Conservation (phyloP, 2,329 filamentous ascomycete genomes). For the Tolypocladium guangdongense region DNA sequence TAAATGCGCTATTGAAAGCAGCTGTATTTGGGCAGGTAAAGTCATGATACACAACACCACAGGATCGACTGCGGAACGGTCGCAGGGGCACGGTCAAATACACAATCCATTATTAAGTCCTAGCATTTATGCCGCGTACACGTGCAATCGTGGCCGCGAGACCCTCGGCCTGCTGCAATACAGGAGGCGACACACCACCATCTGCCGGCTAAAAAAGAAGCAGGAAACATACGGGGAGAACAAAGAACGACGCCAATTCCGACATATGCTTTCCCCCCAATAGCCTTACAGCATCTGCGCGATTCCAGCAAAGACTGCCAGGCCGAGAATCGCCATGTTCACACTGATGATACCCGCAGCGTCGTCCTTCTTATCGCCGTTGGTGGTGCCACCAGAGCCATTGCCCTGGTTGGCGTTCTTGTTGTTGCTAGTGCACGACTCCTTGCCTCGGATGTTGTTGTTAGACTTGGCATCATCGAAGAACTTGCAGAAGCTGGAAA, state of each 20-base stretch:
- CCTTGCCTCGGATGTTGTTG: slow-evolving; percentile 30
- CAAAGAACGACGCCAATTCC: slow-evolving; percentile 25
- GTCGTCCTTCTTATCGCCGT: slow-evolving; percentile 19
- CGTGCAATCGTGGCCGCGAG: slow-evolving; percentile 8
- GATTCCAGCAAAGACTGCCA: slow-evolving; percentile 35
- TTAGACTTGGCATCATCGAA: slow-evolving; percentile 29
- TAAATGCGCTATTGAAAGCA: not conserved
- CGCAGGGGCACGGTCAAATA: slow-evolving; percentile 15
- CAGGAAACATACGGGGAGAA: slow-evolving; percentile 19
- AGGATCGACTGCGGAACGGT: not conserved
- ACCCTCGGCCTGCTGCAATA: slow-evolving; percentile 15
- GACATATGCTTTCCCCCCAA: slow-evolving; percentile 14
- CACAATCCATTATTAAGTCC: slow-evolving; percentile 34
- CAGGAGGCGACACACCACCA: slow-evolving; percentile 20
- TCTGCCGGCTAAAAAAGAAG: slow-evolving; percentile 23
- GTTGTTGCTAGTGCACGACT: slow-evolving; percentile 40
- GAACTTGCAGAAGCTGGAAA: slow-evolving; percentile 43
- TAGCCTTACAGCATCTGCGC: slow-evolving; percentile 40
- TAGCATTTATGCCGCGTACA: slow-evolving; percentile 19
- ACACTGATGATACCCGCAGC: slow-evolving; percentile 34
- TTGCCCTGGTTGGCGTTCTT: slow-evolving; percentile 38
- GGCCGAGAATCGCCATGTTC: slow-evolving; percentile 35
- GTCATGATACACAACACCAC: not conserved
- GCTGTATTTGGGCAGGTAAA: not conserved
- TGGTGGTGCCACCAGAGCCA: slow-evolving; percentile 13